Conservation (phyloP, 2,329 filamentous ascomycete species). For the Colletotrichum eremochloae region DNA sequence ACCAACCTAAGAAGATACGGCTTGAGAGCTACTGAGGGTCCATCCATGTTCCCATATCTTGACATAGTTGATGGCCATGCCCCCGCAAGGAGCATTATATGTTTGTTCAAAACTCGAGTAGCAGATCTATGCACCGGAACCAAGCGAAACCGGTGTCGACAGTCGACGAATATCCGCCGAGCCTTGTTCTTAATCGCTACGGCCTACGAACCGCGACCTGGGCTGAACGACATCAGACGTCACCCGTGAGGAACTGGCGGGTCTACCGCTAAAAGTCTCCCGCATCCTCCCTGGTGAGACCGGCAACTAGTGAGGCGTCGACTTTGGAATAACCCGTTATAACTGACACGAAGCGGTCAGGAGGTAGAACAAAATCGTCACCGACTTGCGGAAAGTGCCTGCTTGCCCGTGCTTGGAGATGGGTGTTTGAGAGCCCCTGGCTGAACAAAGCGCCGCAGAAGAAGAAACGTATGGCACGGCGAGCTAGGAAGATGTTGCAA, state of each 20-base stretch:
- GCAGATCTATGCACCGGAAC: neutral
- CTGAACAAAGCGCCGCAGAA: constrained; percentile 16
- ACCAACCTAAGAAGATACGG: neutral
- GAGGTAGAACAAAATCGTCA: neutral
- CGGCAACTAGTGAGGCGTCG: neutral
- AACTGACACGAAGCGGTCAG: neutral
- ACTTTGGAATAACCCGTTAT: neutral
- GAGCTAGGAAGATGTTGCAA: constrained; percentile 1
- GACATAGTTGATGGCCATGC: neutral
- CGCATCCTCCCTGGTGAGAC: neutral
- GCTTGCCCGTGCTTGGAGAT: neutral
- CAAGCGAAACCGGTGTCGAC: neutral
- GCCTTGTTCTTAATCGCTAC: neutral
- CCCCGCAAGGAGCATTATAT: neutral
- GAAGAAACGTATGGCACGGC: constrained; percentile 6
- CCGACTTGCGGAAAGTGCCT: neutral
- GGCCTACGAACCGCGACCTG: too few species aligned
- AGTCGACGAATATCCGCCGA: neutral
- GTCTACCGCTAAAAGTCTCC: neutral
- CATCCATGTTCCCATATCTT: neutral
- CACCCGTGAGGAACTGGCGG: neutral
- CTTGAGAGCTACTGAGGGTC: neutral
- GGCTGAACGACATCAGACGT: neutral
- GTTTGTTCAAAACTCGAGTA: neutral
- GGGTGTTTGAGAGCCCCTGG: neutral